Evolutionary conservation across 805 yeast genomes (phyloP), one percentile per base, ranked within the genome.

Genomic region (Saccharomycopsis synnaedendra): DNA sequence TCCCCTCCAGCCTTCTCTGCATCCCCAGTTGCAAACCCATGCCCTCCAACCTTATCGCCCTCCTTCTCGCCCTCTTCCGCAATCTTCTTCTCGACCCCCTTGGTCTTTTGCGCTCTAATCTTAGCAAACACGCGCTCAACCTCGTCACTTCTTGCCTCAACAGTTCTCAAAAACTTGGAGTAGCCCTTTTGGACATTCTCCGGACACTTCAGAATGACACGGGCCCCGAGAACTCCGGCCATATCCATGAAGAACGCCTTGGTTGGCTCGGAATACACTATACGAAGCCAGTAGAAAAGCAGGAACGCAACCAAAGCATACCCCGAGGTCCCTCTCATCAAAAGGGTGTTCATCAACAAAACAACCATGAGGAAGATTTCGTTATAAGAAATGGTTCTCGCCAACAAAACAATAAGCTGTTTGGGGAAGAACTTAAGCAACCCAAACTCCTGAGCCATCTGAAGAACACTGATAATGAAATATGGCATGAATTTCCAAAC

Each of bases 271-370:
- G 70, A 64, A 54, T 67, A 80, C 53, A 82, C 74, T 46, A 84
- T 61, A 64, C 87, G 74, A 55, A 84, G 64, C 88, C 90, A 83
- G 65, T 77, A 80, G 59, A 84, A 77, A 49, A 72, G 60, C 46
- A 70, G 55, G 60, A 80, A 81, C 41, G 75, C 58, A 10, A 71
- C 71, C 58, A 84, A 67, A 43, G 82, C 84, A 60, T 69, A 82
- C 3, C 93, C 93, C 1, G 87, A 71, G 8, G 84, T 70, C 41
- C 81, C 81, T 63, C 82, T 74, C 58, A 82, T 65, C 39, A 80
- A 60, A 28, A 80, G 43, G 0, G 89, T 79, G 59, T 85, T 82
- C 46, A 78, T 50, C 0, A 72, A 36, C 50, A 84, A 67, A 43
- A 78, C 73, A 27, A 72, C 58, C 10, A 78, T 67, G 36, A 83